These are phyloP conservation scores for Stropharia rugosoannulata DNA, from an alignment of 768 basidiomycete species.

Conservation along the genomic window DNA sequence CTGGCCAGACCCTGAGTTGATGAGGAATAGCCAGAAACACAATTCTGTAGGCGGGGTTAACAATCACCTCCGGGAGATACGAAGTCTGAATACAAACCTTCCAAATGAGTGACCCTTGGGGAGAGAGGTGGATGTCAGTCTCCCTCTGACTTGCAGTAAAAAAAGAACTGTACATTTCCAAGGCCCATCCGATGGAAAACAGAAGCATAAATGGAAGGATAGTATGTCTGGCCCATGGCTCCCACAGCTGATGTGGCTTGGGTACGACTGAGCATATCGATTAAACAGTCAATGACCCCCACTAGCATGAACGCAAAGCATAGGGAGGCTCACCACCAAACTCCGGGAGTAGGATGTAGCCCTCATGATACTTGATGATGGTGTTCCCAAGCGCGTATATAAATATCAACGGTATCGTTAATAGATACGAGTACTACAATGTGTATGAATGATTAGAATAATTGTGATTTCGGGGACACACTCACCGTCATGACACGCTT, in stretches of 20 bases:
- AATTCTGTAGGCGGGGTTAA: conserved; percentile 48
- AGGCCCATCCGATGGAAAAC: conserved; percentile 66
- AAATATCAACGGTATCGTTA: conserved; percentile 59
- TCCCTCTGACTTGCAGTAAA: background rate
- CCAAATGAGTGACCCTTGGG: conserved; percentile 71
- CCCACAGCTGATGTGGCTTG: conserved; percentile 63
- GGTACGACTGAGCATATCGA: conserved; percentile 49
- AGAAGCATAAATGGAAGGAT: conserved; percentile 67
- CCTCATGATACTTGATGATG: conserved; percentile 72
- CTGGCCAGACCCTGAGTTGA: conserved; percentile 59
- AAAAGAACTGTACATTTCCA: conserved; percentile 63
- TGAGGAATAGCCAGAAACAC: conserved; percentile 86
- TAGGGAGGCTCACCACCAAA: conserved; percentile 46
- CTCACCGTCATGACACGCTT: conserved; percentile 82
- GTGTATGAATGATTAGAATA: background rate
- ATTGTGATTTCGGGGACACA: conserved; percentile 15
- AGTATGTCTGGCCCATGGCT: conserved; percentile 36
- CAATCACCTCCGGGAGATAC: background rate
- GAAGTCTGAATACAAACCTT: conserved; percentile 45
- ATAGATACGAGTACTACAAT: conserved; percentile 67
- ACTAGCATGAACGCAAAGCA: too few species aligned
- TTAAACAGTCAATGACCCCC: conserved; percentile 1
- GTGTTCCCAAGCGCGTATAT: conserved; percentile 62
- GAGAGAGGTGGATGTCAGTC: background rate
- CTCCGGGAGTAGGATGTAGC: conserved; percentile 46